A percentile compares a stretch with the other conserved stretches of the same genome.
Evolutionary conservation across 768 basidiomycete species (phyloP).

Genomic region (Collybia sp.): DNA sequence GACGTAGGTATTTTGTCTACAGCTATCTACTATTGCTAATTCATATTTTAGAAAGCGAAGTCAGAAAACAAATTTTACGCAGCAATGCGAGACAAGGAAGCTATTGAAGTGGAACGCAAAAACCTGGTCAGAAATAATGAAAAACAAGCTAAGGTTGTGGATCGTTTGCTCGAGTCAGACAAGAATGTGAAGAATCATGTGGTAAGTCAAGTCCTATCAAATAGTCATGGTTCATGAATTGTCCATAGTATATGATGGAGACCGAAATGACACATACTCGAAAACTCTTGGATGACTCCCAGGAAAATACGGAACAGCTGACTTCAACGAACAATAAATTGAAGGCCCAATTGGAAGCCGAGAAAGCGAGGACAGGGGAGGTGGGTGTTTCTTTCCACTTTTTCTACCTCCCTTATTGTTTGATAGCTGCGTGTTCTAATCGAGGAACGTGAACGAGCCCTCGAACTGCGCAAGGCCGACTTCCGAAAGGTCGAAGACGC

Average conservation of each 20-base stretch:
- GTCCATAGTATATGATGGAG: constrained; percentile 33
- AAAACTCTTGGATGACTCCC: constrained; percentile 19
- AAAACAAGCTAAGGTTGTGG: constrained; percentile 52
- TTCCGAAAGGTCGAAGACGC: constrained; percentile 44
- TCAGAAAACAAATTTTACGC: constrained; percentile 93
- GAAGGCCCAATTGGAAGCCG: constrained; percentile 27
- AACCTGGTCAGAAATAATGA: constrained; percentile 44
- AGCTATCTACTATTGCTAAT: not conserved
- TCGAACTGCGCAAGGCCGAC: constrained; percentile 28
- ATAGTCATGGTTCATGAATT: not conserved
- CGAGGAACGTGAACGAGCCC: constrained; percentile 27
- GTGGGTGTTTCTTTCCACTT: constrained; percentile 22
- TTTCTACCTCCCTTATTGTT: not conserved
- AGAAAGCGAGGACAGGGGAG: constrained; percentile 33
- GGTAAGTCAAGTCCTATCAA: constrained; percentile 33
- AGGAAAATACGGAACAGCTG: constrained; percentile 18
- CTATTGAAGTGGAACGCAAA: constrained; percentile 73
- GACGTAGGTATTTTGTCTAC: constrained; percentile 50
- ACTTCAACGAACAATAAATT: constrained; percentile 28
- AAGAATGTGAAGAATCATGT: constrained; percentile 53
- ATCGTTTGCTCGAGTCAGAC: constrained; percentile 61
- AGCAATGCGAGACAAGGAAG: constrained; percentile 86
- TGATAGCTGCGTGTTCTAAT: constrained; percentile 24
- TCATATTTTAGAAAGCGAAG: constrained; percentile 74
- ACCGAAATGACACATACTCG: constrained; percentile 34